phyloP scores from a whole-genome alignment of 176 grass and related monocot genomes.

The Panicum miliaceum region DNA sequence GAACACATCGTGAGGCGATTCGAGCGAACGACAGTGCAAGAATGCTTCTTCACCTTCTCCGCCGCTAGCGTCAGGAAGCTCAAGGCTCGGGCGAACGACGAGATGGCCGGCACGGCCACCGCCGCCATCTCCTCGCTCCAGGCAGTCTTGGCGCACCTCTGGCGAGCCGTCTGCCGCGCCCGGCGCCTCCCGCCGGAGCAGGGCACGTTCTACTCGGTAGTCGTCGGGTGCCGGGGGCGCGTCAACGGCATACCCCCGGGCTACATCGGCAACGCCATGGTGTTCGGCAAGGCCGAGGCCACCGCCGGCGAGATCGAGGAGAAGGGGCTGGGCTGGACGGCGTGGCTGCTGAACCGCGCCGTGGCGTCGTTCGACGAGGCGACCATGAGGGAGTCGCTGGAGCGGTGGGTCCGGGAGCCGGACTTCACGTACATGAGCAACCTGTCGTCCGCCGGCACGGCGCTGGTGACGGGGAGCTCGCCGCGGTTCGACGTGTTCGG shows the following conservation, averaged over 20 bases:
- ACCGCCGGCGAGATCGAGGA: conserved; percentile 43
- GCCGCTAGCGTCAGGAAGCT: conserved; percentile 27
- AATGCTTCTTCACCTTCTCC: conserved; percentile 57
- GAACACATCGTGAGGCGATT: conserved; percentile 31
- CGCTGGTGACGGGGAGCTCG: conserved; percentile 43
- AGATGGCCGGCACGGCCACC: conserved; percentile 23
- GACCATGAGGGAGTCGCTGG: neutral
- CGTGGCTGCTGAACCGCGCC: conserved; percentile 46
- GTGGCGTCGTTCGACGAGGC: conserved; percentile 47
- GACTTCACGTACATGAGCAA: conserved; percentile 22
- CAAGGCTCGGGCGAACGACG: conserved; percentile 45
- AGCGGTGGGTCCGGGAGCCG: conserved; percentile 11
- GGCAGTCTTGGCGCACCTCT: conserved; percentile 46
- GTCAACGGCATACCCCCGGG: conserved; percentile 20
- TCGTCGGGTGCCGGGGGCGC: conserved; percentile 45
- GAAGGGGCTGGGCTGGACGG: conserved; percentile 38
- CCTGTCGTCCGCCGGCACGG: neutral
- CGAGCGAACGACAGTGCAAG: neutral
- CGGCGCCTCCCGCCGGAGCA: conserved; percentile 34
- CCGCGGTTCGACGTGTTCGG: conserved; percentile 55
- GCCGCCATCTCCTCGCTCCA: conserved; percentile 60
- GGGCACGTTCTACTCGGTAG: conserved; percentile 39
- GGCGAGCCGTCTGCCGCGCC: conserved; percentile 47
- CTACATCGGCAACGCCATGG: conserved; percentile 56
- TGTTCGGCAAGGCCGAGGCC: neutral